These are phyloP conservation scores for Stachybotrys chartarum DNA, from an alignment of 2,329 filamentous ascomycete species.

Conservation along the genomic window DNA sequence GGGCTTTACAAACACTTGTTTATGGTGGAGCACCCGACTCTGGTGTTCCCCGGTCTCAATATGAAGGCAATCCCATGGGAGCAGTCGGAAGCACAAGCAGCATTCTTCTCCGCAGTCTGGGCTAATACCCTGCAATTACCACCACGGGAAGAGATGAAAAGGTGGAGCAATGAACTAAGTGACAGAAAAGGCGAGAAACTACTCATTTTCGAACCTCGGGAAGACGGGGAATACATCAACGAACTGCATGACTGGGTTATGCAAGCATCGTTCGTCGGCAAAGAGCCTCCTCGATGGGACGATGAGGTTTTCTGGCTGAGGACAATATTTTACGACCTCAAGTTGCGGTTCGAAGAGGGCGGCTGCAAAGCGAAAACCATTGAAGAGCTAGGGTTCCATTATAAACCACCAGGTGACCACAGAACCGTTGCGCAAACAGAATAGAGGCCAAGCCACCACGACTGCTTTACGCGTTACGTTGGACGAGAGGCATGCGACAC, in stretches of 20 bases:
- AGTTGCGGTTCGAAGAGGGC: constrained; percentile 60
- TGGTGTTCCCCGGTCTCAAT: constrained; percentile 69
- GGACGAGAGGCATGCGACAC: too few relatives aligned
- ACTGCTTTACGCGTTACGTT: too few relatives aligned
- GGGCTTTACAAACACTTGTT: constrained; percentile 77
- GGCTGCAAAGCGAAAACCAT: constrained; percentile 60
- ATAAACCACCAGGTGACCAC: constrained; percentile 19
- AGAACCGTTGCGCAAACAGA: background rate
- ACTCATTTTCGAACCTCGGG: constrained; percentile 20
- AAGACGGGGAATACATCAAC: constrained; percentile 66
- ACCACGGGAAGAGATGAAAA: constrained; percentile 52
- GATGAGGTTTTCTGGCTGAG: constrained; percentile 67
- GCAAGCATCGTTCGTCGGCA: constrained; percentile 46
- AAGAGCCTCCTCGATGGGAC: constrained; percentile 65
- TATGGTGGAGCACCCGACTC: constrained; percentile 65
- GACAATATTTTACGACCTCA: constrained; percentile 59
- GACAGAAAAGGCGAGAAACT: constrained; percentile 25
- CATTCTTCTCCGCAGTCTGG: constrained; percentile 71
- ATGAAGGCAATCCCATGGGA: constrained; percentile 88
- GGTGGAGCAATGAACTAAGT: constrained; percentile 61
- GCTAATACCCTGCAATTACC: constrained; percentile 64
- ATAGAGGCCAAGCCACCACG: too few relatives aligned
- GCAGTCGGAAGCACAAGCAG: constrained; percentile 69
- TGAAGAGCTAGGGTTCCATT: constrained; percentile 66
- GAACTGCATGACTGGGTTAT: constrained; percentile 55